Evolutionary conservation across 2,329 filamentous ascomycete species (phyloP).

Genomic region (Didymella sp.): DNA sequence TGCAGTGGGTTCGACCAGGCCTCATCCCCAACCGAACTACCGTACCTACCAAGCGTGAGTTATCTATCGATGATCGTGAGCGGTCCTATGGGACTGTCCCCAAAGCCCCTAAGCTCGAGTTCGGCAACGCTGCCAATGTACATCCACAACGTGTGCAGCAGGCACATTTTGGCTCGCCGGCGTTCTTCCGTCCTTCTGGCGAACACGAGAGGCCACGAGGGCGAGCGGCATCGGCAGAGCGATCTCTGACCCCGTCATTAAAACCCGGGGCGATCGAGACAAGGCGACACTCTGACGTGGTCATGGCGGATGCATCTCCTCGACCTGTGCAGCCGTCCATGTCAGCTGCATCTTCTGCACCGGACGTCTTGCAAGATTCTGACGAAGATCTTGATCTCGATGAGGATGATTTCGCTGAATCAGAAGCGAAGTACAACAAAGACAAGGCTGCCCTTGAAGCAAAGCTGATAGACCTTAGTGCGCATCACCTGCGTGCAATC

Average conservation of each 20-base stretch:
- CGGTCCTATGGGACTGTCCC: conserved; percentile 40
- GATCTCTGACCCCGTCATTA: conserved; percentile 29
- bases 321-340: conserved; percentile 35
- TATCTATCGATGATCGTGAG: conserved; percentile 53
- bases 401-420: conserved; percentile 55
- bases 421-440: conserved; percentile 56
- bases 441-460: conserved; percentile 55
- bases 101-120: conserved; percentile 46
- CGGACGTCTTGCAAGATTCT: conserved; percentile 49
- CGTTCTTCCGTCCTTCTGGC: conserved; percentile 23
- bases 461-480: conserved; percentile 54
- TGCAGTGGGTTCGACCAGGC: conserved; percentile 55
- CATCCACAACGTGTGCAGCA: conserved; percentile 33
- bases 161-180: conserved; percentile 35
- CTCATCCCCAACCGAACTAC: conserved; percentile 42
- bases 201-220: conserved; percentile 31
- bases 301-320: conserved; percentile 46
- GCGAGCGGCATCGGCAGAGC: conserved; percentile 33
- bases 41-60: conserved; percentile 56
- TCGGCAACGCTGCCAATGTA: conserved; percentile 22
- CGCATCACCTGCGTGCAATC: conserved; percentile 51
- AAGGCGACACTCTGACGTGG: conserved; percentile 44
- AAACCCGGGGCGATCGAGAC: conserved; percentile 40
- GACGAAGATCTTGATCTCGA: conserved; percentile 57
- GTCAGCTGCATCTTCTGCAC: conserved; percentile 42